Evolutionary conservation across 2,329 filamentous ascomycete genomes (phyloP), one percentile per base, ranked within the genome.

Genomic region (Colletotrichum eleusines): DNA sequence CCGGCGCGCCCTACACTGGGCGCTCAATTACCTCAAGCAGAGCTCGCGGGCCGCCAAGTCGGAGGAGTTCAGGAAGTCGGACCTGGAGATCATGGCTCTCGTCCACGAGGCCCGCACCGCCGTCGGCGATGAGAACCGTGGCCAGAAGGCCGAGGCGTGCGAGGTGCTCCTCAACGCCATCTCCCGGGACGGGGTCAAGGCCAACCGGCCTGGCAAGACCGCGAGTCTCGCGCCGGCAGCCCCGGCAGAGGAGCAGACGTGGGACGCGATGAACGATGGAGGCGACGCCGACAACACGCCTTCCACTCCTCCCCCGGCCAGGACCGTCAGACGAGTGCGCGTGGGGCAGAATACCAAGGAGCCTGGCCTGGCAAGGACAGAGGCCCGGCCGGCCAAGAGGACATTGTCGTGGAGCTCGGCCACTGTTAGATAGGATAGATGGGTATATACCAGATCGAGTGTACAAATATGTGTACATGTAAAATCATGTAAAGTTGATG

Each of bases 11-110:
- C 65, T 74, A 55, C 62, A 65, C 28, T 67, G 66, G 58, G 57
- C 69, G 55, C 38, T 64, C 48, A 44, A 55, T 33, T 73, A 73
- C 40, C 69, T 74, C 40, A 44, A 48, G 35, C 38, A n/a, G 28
- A 63, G 65, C 28, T 67, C 72, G 11, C 8, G 57, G 46, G 33
- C 51, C 40, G 40, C 51, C 44, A 74, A 74, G 69, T 69, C 40
- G 23, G 66, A 69, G 23, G 46, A 65, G 5, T 54, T 69, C 38
- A 50, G 31, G 54, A 63, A 31, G 33, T 71, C 71, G 18, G 72
- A 74, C 40, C 48, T 53, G 5, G 63, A 65, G 40, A 73, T 67
- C 51, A 57, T 71, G 31, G 51, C 33, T 16, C 59, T 55, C 14
- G 42, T 73, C n/a, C 55, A 59, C 35, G 58, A 67, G 26, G 63